phyloP scores from a whole-genome alignment of 352 stramenopile species.

The Phytophthora cajani region DNA sequence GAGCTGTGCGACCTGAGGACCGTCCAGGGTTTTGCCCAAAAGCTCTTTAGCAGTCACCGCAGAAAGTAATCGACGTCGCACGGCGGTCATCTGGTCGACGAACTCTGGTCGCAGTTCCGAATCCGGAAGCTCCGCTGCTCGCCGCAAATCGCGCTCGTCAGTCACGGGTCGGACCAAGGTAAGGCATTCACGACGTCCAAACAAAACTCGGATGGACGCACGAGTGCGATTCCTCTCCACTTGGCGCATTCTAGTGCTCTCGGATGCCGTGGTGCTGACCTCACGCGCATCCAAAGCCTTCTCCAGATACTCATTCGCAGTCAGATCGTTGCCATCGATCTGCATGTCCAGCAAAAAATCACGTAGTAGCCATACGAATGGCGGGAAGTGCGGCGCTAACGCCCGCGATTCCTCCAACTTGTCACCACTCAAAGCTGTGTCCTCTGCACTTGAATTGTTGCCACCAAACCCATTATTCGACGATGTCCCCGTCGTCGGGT shows the following conservation, averaged over 20 bases:
- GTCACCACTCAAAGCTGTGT: constrained; percentile 37
- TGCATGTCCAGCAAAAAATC: constrained; percentile 88
- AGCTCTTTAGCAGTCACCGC: constrained; percentile 70
- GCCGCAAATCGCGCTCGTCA: constrained; percentile 66
- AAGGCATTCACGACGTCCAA: constrained; percentile 74
- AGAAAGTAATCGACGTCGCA: constrained; percentile 58
- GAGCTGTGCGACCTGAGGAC: constrained; percentile 66
- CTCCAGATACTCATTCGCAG: constrained; percentile 80
- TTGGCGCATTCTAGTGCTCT: constrained; percentile 46
- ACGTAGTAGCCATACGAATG: constrained; percentile 83
- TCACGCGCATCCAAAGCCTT: constrained; percentile 72
- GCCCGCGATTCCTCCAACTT: constrained; percentile 51
- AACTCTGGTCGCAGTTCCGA: constrained; percentile 81
- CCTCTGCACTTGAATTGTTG: constrained; percentile 12
- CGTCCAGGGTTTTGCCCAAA: constrained; percentile 70
- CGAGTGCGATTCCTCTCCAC: constrained; percentile 79
- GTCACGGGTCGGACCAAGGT: constrained; percentile 81
- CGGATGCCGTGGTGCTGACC: constrained; percentile 32
- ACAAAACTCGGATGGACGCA: constrained; percentile 69
- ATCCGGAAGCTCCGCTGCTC: constrained; percentile 60
- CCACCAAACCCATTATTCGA: constrained; percentile 11
- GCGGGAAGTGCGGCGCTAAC: constrained; percentile 81
- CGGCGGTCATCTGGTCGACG: constrained; percentile 65
- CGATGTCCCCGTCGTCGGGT: constrained; percentile 14
- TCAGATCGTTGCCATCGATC: constrained; percentile 60